Conservation (phyloP, 768 basidiomycete genomes). For the Amanita pseudoporphyria region DNA sequence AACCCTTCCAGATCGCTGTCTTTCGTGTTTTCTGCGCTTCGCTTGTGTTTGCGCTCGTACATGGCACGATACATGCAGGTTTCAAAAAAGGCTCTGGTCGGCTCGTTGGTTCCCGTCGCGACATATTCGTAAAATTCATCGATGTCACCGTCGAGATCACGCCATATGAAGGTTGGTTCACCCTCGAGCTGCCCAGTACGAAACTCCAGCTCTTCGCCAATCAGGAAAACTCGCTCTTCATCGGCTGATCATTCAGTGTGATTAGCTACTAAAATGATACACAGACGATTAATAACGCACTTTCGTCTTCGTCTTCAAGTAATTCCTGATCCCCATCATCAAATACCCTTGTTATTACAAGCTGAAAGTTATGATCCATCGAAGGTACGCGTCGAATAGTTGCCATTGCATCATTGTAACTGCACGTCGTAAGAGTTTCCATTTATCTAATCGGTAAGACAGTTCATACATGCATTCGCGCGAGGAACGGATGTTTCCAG, state of each 20-base stretch:
- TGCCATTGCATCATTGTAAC: conserved; percentile 93
- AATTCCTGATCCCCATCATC: conserved; percentile 96
- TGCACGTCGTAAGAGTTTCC: conserved; percentile 21
- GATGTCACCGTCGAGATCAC: conserved; percentile 82
- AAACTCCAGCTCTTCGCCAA: conserved; percentile 87
- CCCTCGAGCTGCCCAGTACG: conserved; percentile 63
- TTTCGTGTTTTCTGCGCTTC: conserved; percentile 53
- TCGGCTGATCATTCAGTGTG: conserved; percentile 47
- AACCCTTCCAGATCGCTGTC: conserved; percentile 73
- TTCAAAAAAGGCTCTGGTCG: conserved; percentile 85
- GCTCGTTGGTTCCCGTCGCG: conserved; percentile 64
- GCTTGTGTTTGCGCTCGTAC: conserved; percentile 87
- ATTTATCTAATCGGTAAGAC: background rate
- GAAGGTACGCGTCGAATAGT: conserved; percentile 81
- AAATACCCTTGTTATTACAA: conserved; percentile 94
- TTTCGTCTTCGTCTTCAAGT: conserved; percentile 89
- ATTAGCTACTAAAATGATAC: background rate
- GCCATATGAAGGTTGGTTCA: conserved; percentile 82
- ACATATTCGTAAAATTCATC: conserved; percentile 95
- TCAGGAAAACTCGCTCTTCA: conserved; percentile 87
- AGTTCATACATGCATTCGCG: conserved; percentile 86
- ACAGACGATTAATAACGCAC: conserved; percentile 28
- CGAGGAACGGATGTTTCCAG: conserved; percentile 83
- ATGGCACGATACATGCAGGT: conserved; percentile 92
- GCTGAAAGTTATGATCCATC: conserved; percentile 73